These are phyloP conservation scores for Fusarium sp. DNA, from an alignment of 2,329 filamentous ascomycete genomes.

Conservation along the genomic window DNA sequence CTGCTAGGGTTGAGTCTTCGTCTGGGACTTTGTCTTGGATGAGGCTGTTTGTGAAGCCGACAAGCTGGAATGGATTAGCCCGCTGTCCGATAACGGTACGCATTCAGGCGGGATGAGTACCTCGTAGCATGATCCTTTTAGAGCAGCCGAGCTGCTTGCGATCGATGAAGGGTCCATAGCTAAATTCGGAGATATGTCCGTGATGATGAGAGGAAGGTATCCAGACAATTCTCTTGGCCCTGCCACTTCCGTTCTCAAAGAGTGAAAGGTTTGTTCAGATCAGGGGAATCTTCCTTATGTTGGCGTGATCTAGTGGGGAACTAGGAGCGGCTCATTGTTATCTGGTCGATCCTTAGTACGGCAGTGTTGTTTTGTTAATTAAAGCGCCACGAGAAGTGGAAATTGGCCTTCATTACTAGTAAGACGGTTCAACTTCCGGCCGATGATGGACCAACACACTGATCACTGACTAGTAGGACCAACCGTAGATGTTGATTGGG, in stretches of 20 bases:
- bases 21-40: neutral
- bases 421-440: slow-evolving; percentile 1
- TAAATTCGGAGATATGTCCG: neutral
- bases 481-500: neutral
- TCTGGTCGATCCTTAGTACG: neutral
- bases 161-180: neutral
- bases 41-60: neutral
- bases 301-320: neutral
- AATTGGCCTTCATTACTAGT: neutral
- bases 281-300: neutral
- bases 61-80: neutral
- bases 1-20: neutral
- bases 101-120: neutral
- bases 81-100: neutral
- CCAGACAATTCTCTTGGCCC: neutral
- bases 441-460: neutral
- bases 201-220: neutral
- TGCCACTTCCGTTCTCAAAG: neutral
- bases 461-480: neutral
- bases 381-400: neutral
- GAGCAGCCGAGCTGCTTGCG: neutral
- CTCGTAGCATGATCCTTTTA: neutral
- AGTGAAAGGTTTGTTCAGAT: neutral
- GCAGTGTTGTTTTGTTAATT: neutral
- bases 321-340: neutral